Base-by-base conservation (phyloP, 176 grass and related monocot genomes). In the Cenchrus purpureus region DNA sequence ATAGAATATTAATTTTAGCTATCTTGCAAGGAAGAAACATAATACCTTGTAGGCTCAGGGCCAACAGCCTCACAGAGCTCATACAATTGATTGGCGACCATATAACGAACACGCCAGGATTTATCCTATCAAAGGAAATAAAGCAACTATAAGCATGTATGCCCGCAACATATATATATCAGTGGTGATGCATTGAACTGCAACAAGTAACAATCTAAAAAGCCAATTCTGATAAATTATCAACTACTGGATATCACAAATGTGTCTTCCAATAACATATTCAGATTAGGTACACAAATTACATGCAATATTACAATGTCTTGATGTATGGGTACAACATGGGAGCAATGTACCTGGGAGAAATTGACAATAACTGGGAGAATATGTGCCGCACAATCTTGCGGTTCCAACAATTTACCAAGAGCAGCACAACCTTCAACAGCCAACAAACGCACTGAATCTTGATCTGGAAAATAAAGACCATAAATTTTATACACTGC, bases 381-480 rank as follows among this genome's bases (percentile, higher is more conserved):
- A 84, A 98, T 94, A 73, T 92, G 91, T 11, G 88, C 84, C 66
- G 91, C 93, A 83, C 97, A 98, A 87, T 98, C 97, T 83, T 94
- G 91, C 6, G 97, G 90, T 78, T 98, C 93, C 72, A 98, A 84
- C 81, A 96, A 92, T 79, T 96, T 98, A 49, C 97, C 93, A 79
- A 98, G 97, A 79, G 97, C 91, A 0, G 93, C 91, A 86, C 93
- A 98, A n/a, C 97, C 91, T 88, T 98, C 97, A 58, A 98, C 97
- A 76, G 97, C 91, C 84, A 98, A 89, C 34, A 98, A 70, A 20
- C 93, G 91, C 34, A 98, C 97, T 40, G 93, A 98, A 92, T 98
- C 97, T 89, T 98, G 97, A 74, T 98, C 91, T 98, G 85, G 31
- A 74, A 93, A 73, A 58, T 46, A 78, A 85, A 90, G 14, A 37